These are phyloP conservation scores for Pseudomonodictys pantanalensis DNA, from an alignment of 495 filamentous ascomycete species.

Conservation along the genomic window DNA sequence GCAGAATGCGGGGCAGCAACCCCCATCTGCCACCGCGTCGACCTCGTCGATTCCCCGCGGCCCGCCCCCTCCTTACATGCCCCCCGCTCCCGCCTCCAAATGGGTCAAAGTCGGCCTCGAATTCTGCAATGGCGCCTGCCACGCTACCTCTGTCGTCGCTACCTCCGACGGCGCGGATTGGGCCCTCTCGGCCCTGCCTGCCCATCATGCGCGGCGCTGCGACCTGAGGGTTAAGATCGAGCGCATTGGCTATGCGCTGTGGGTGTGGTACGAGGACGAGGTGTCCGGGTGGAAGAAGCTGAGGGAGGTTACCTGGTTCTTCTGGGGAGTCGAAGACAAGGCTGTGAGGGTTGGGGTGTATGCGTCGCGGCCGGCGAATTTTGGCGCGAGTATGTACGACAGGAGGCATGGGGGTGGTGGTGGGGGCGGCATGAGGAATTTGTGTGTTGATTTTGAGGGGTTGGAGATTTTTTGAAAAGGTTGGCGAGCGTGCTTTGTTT, in stretches of 20 bases:
- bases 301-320: constrained; percentile 60
- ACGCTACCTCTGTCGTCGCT: constrained; percentile 55
- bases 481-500: no score
- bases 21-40: constrained; percentile 9
- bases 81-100: constrained; percentile 45
- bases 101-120: constrained; percentile 62
- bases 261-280: constrained; percentile 57
- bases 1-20: constrained; percentile 17
- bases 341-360: constrained; percentile 57
- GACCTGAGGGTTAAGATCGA: constrained; percentile 58
- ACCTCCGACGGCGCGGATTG: constrained; percentile 58
- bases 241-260: constrained; percentile 54
- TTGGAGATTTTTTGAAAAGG: constrained; percentile 47
- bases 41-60: background rate
- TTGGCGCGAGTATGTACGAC: constrained; percentile 46
- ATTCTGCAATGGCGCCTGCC: constrained; percentile 52
- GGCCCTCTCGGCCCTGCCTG: constrained; percentile 53
- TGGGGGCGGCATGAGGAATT: constrained; percentile 42
- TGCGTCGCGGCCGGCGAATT: constrained; percentile 52
- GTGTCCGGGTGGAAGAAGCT: constrained; percentile 57
- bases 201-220: constrained; percentile 30
- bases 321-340: constrained; percentile 60
- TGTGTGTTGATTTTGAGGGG: constrained; percentile 58
- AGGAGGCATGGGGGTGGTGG: constrained; percentile 46
- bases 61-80: constrained; percentile 34